Conservation (phyloP, 345 rosid species). For the Toxicodendron radicans region DNA sequence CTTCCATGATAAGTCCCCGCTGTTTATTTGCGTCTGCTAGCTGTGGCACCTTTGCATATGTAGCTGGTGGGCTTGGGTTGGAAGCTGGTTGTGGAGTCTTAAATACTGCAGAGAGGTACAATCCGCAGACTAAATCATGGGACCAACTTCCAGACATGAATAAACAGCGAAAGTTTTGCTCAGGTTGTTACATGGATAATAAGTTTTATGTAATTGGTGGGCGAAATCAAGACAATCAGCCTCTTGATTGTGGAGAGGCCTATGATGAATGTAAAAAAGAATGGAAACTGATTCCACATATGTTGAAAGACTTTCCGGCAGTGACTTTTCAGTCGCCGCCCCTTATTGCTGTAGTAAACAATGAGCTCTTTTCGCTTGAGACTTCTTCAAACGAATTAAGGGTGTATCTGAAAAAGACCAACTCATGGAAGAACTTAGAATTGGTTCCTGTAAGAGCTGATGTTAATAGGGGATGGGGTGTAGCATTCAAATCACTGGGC, state of each 20-base stretch:
- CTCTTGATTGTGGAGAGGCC: constrained; percentile 72
- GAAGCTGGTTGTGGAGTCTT: constrained; percentile 38
- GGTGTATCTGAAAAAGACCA: constrained; percentile 56
- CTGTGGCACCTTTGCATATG: constrained; percentile 55
- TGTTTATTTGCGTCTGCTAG: constrained; percentile 82
- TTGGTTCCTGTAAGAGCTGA: constrained; percentile 75
- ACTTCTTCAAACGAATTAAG: constrained; percentile 65
- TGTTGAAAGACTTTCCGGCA: constrained; percentile 51
- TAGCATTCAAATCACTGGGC: constrained; percentile 90
- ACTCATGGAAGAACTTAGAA: constrained; percentile 74
- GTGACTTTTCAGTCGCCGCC: constrained; percentile 72
- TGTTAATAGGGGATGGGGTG: constrained; percentile 78
- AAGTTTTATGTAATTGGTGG: constrained; percentile 86
- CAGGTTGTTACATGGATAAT: constrained; percentile 71
- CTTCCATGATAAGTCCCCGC: constrained; percentile 64
- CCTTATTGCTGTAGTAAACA: constrained; percentile 65
- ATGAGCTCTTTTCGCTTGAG: constrained; percentile 71
- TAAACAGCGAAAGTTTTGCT: constrained; percentile 53
- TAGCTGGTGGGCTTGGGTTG: constrained; percentile 69
- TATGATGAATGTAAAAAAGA: constrained; percentile 47
- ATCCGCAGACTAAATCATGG: constrained; percentile 73
- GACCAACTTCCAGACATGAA: constrained; percentile 55
- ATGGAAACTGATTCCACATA: constrained; percentile 64
- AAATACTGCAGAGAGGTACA: constrained; percentile 63
- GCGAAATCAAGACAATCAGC: constrained; percentile 41